Conservation (phyloP, 306 rosid genomes). For the Luffa aegyptiaca region DNA sequence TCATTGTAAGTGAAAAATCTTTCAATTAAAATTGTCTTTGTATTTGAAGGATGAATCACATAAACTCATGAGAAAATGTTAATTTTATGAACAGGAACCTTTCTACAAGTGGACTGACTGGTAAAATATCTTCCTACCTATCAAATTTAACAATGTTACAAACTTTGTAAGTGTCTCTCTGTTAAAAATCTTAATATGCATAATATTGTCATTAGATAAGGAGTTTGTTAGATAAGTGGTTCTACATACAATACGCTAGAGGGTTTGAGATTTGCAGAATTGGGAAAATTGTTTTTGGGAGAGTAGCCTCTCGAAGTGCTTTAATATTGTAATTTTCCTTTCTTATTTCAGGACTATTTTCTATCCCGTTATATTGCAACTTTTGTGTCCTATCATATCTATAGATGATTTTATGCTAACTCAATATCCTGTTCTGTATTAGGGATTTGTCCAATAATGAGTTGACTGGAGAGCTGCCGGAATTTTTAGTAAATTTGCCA, state of each 20-base stretch:
- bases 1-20: conserved; percentile 21
- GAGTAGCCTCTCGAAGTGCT: background rate
- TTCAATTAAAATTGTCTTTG: background rate
- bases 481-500: conserved; percentile 16
- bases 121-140: conserved; percentile 25
- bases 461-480: conserved; percentile 26
- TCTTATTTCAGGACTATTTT: no score
- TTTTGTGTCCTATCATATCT: background rate
- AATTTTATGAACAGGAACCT: conserved; percentile 28
- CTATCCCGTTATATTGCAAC: background rate
- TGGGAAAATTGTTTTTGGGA: background rate
- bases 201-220: background rate
- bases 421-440: background rate
- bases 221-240: background rate
- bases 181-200: background rate
- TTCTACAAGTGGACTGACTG: conserved; percentile 29
- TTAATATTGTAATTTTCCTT: background rate
- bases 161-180: conserved; percentile 27
- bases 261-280: background rate
- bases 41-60: background rate
- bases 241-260: background rate
- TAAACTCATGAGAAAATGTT: background rate
- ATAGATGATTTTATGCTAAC: background rate
- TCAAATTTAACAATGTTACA: conserved; percentile 29
- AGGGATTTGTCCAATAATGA: conserved; percentile 42